Conservation (phyloP, 345 rosid genomes). For the Fremontodendron californicum region DNA sequence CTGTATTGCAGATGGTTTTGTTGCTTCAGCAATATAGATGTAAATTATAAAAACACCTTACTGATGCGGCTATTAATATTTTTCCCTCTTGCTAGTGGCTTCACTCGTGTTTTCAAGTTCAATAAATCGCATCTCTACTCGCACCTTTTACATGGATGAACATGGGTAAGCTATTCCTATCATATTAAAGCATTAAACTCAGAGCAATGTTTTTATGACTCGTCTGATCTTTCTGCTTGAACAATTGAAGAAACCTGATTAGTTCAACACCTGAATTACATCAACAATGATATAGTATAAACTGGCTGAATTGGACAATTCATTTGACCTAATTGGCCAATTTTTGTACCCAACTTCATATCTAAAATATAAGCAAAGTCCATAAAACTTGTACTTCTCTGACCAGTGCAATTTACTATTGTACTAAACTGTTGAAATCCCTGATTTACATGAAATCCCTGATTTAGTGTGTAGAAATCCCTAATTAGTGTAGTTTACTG, state of each 20-base stretch:
- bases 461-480: too few species aligned
- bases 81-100: slow-evolving; percentile 42
- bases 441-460: too few species aligned
- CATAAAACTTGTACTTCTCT: neutral
- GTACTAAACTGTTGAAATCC: too few species aligned
- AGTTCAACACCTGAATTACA: neutral
- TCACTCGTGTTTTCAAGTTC: slow-evolving; percentile 86
- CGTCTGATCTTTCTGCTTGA: neutral
- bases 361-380: neutral
- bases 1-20: neutral
- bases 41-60: neutral
- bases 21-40: too few species aligned
- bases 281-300: too few species aligned
- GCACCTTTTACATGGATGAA: slow-evolving; percentile 54
- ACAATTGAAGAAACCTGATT: neutral
- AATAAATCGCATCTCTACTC: slow-evolving; percentile 55
- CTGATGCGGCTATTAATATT: neutral
- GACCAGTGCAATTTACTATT: too few species aligned
- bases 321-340: too few species aligned
- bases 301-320: too few species aligned
- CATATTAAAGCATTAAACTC: neutral
- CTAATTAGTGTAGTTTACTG: too few species aligned
- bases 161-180: slow-evolving; percentile 59
- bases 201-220: neutral
- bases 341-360: neutral